Conservation (phyloP, 257 asterid genomes). For the Solanum chmielewskii region DNA sequence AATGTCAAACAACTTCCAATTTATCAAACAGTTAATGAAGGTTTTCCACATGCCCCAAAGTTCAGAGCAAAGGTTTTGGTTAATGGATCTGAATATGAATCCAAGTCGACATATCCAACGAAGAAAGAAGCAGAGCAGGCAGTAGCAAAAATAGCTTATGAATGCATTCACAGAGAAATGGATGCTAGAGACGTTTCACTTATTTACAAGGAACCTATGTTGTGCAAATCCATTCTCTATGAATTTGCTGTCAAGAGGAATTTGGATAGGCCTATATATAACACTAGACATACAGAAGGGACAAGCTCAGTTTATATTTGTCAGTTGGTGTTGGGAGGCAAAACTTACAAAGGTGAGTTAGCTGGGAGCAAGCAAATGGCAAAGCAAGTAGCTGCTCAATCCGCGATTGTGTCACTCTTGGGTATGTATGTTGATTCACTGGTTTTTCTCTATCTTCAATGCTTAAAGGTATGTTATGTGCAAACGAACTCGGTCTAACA, state of each 20-base stretch:
- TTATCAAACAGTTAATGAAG: slow-evolving; percentile 12
- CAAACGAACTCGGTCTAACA: not conserved
- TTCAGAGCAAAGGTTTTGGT: slow-evolving; percentile 11
- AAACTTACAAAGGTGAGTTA: slow-evolving; percentile 12
- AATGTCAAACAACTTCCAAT: slow-evolving; percentile 3
- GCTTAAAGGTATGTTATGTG: not conserved
- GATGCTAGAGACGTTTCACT: not conserved
- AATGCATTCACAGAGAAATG: not conserved
- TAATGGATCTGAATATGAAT: not conserved
- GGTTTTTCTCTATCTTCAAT: not conserved
- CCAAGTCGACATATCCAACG: not conserved
- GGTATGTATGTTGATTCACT: slow-evolving; percentile 7
- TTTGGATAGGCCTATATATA: slow-evolving; percentile 8
- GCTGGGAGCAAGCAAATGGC: slow-evolving; percentile 23
- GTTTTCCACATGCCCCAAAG: slow-evolving; percentile 13
- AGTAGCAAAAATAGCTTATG: slow-evolving; percentile 16
- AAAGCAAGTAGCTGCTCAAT: slow-evolving; percentile 14
- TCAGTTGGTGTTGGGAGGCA: slow-evolving; percentile 3
- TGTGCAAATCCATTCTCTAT: slow-evolving; percentile 18
- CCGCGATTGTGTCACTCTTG: slow-evolving; percentile 18
- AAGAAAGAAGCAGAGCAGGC: slow-evolving; percentile 16
- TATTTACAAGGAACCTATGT: slow-evolving; percentile 6
- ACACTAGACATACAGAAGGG: not conserved
- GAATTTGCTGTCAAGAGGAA: slow-evolving; percentile 19
- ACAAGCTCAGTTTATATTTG: slow-evolving; percentile 4